Percentiles rank a stretch among this genome's conserved stretches.
Evolutionary conservation across 169 alveolate species (phyloP).

Genomic region (Plasmodium cynomolgi): DNA sequence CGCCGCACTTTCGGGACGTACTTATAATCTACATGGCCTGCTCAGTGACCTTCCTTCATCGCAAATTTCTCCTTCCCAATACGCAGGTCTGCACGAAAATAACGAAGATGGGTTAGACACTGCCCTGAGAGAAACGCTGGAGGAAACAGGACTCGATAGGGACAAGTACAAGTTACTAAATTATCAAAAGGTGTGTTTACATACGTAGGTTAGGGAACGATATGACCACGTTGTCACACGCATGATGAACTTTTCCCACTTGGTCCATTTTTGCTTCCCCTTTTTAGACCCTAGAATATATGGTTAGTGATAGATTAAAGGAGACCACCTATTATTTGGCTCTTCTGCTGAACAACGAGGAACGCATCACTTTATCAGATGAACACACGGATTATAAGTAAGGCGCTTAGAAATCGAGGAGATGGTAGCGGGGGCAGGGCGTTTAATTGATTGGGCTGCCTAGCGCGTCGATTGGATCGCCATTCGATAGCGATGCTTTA

Average conservation of each 20-base stretch:
- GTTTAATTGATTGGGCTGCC: constrained; percentile 56
- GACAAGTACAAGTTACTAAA: constrained; percentile 75
- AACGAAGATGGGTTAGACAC: constrained; percentile 78
- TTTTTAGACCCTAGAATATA: constrained; percentile 75
- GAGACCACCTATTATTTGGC: constrained; percentile 82
- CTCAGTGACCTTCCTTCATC: background rate
- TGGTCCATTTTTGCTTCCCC: background rate
- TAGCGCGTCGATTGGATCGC: background rate
- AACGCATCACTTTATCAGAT: constrained; percentile 77
- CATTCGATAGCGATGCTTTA: background rate
- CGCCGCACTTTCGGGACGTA: background rate
- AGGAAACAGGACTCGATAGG: constrained; percentile 80
- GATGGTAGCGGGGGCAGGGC: background rate
- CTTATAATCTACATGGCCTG: background rate
- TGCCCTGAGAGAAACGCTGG: constrained; percentile 83
- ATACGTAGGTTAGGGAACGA: background rate
- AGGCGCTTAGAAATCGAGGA: background rate
- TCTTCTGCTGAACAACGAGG: constrained; percentile 71
- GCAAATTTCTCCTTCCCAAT: background rate
- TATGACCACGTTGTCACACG: background rate
- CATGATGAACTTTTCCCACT: background rate
- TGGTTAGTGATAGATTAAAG: constrained; percentile 78
- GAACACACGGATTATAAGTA: constrained; percentile 85
- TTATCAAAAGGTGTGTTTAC: constrained; percentile 60
- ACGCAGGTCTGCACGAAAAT: constrained; percentile 80